A percentile compares a stretch with the other conserved stretches of the same genome.
Conservation (phyloP, 768 basidiomycete genomes). For the Tremella fuciformis region DNA sequence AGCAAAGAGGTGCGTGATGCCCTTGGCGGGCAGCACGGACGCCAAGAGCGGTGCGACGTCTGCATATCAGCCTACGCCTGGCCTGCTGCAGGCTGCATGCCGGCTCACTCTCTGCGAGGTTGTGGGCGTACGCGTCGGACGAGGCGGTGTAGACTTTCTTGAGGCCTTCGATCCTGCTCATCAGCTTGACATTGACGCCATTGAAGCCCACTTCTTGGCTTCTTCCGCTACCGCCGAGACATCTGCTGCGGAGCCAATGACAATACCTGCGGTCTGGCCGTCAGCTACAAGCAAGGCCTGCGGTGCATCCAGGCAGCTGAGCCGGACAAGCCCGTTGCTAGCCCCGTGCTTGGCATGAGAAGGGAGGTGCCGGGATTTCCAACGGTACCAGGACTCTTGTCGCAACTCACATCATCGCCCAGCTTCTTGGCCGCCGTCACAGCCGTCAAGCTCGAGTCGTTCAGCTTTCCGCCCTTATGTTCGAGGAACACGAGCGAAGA, state of each 20-base stretch:
- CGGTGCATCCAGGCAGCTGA: no score
- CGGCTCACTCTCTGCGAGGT: constrained; percentile 43
- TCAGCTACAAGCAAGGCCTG: constrained; percentile 50
- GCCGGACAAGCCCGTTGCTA: not conserved
- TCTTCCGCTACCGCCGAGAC: constrained; percentile 66
- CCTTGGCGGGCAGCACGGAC: constrained; percentile 63
- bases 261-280: constrained; percentile 37
- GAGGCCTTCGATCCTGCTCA: constrained; percentile 48
- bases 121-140: constrained; percentile 40
- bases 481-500: constrained; percentile 76
- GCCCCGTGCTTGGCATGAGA: not conserved
- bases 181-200: not conserved
- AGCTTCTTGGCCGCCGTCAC: constrained; percentile 83
- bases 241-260: constrained; percentile 53
- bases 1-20: constrained; percentile 85
- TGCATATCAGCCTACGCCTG: constrained; percentile 39
- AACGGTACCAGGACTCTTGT: no score
- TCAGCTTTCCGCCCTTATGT: constrained; percentile 75
- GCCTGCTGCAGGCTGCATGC: not conserved
- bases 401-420: constrained; percentile 82
- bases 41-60: constrained; percentile 77
- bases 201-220: constrained; percentile 67
- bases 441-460: constrained; percentile 81
- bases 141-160: constrained; percentile 50
- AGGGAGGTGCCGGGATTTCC: no score